A percentile compares a stretch with the other conserved stretches of the same genome.
These are phyloP conservation scores for Mycocentrospora acerina DNA, from an alignment of 2,329 filamentous ascomycete genomes.

Conservation along the genomic window DNA sequence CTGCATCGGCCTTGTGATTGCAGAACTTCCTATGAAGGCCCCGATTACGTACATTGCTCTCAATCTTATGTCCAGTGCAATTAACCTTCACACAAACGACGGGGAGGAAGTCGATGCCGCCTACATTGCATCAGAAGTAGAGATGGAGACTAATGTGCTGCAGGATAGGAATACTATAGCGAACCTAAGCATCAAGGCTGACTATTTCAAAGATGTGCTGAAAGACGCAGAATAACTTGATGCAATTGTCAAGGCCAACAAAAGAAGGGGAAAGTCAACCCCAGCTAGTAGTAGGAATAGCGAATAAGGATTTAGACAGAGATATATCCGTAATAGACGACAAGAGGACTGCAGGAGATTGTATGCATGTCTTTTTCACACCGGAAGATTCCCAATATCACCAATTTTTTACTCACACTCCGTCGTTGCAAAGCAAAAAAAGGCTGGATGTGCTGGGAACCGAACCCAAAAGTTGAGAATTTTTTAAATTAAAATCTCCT, in stretches of 20 bases:
- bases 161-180: too few relatives aligned
- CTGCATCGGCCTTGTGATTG: slow-evolving; percentile 28
- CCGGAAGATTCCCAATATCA: too few relatives aligned
- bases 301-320: too few relatives aligned
- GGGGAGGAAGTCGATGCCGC: slow-evolving; percentile 16
- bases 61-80: slow-evolving; percentile 6
- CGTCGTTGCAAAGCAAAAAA: too few relatives aligned
- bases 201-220: slow-evolving; percentile 25
- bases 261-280: slow-evolving; percentile 11
- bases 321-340: too few relatives aligned
- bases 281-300: too few relatives aligned
- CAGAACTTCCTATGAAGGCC: slow-evolving; percentile 23
- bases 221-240: slow-evolving; percentile 22
- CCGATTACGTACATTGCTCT: slow-evolving; percentile 19
- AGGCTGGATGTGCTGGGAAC: too few relatives aligned
- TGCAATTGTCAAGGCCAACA: slow-evolving; percentile 9
- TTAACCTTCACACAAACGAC: slow-evolving; percentile 16
- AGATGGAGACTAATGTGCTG: slow-evolving; percentile 17
- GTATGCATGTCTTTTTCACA: too few relatives aligned
- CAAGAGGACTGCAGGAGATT: too few relatives aligned
- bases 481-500: too few relatives aligned
- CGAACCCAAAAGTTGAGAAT: too few relatives aligned
- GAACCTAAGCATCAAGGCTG: slow-evolving; percentile 28
- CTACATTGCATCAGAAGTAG: slow-evolving; percentile 26
- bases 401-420: too few relatives aligned